Evolutionary conservation across 306 rosid genomes (phyloP), one percentile per base, ranked within the genome.

Genomic region (Dalbergia cultrata): DNA sequence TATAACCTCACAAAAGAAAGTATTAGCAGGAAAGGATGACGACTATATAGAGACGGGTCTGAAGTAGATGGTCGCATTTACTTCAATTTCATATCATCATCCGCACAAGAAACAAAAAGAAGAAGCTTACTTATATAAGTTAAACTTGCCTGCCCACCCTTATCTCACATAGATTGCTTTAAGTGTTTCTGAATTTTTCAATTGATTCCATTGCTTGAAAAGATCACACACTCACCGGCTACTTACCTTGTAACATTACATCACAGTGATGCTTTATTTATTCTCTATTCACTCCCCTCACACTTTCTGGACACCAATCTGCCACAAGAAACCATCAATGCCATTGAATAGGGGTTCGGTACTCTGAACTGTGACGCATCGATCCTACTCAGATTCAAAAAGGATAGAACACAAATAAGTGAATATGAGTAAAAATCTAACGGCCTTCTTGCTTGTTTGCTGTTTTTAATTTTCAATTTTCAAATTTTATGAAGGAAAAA

Each of bases 291-390:
- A 21, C 39, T 12, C 50, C 17, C 17, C 9, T 49, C 52, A 3
- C 71, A 9, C 21, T 56, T 67, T 67, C 67, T 45, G 60, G 31
- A 54, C 67, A 12, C 44, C 70, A 19, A 13, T 8, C 43, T 68
- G 56, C 56, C 22, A 17, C 85, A 66, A 74, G 63, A 74, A 75
- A 74, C 61, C 81, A 67, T 81, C 49, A 67, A 75, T 68, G 74
- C 60, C 54, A 72, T 63, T 80, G 39, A 53, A 77, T 53, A 21
- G 57, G 57, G 16, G 7, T 67, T 54, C 7, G 31, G 33, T 19
- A 14, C 70, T 77, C 37, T 3, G 6, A 64, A 33, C 22, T 64
- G 10, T 35, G 74, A 76, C 31, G 17, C 41, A 39, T 65, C 65
- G 33, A 37, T 63, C 72, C 72, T 14, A 35, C n/a, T 63, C 72